phyloP scores from a whole-genome alignment of 2,329 filamentous ascomycete genomes.

The Xylaria sp. region DNA sequence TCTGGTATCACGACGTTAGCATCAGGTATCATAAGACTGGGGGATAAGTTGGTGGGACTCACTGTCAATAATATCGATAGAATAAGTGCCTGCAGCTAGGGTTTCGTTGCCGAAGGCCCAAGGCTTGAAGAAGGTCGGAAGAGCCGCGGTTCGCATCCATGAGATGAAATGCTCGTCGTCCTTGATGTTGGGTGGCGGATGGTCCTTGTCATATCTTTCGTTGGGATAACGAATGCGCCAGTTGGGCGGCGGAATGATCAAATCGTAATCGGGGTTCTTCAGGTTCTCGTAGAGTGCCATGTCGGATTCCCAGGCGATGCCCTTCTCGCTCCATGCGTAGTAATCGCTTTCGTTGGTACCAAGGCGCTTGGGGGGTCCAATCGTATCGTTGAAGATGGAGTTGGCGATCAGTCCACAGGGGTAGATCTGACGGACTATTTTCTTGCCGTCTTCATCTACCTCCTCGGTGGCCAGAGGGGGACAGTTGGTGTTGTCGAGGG shows the following conservation, averaged over 20 bases:
- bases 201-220: constrained; percentile 69
- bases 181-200: constrained; percentile 73
- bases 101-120: constrained; percentile 76
- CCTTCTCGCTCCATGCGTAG: constrained; percentile 77
- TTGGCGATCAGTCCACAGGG: constrained; percentile 97
- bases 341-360: constrained; percentile 55
- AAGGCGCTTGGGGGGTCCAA: constrained; percentile 67
- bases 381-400: constrained; percentile 95
- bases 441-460: constrained; percentile 34
- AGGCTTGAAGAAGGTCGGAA: constrained; percentile 94
- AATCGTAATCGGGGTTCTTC: constrained; percentile 59
- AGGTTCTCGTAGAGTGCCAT: constrained; percentile 77
- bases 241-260: constrained; percentile 84
- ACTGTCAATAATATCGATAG: constrained; percentile 80
- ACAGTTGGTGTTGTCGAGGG: constrained; percentile 74
- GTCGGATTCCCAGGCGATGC: constrained; percentile 89
- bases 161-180: constrained; percentile 88
- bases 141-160: constrained; percentile 96
- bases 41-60: constrained; percentile 54
- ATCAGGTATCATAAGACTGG: neutral
- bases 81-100: constrained; percentile 76
- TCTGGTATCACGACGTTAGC: constrained; percentile 54
- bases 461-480: constrained; percentile 68
- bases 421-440: constrained; percentile 69
- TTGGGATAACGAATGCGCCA: constrained; percentile 76